Evolutionary conservation across 2,329 filamentous ascomycete species (phyloP).

Genomic region (Hymenoscyphus fraxineus): DNA sequence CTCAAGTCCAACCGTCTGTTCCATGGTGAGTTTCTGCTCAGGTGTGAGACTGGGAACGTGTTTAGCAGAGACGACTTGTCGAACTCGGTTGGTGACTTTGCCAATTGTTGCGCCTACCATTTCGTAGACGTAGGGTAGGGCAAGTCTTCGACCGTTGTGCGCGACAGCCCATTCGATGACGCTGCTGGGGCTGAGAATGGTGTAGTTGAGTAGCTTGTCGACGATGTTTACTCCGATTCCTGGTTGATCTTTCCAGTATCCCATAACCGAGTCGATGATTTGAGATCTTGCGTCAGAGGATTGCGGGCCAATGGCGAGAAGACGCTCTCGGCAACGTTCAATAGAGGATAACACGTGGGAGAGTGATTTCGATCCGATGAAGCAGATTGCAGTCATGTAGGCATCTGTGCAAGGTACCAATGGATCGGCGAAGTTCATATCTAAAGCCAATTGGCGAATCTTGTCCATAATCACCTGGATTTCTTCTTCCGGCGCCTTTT

Average conservation of each 20-base stretch:
- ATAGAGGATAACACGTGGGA: conserved; percentile 95
- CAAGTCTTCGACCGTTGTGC: conserved; percentile 59
- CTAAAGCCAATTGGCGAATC: conserved; percentile 75
- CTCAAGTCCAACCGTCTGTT: conserved; percentile 67
- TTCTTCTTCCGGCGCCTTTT: conserved; percentile 81
- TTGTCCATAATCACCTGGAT: conserved; percentile 76
- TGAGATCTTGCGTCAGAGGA: conserved; percentile 77
- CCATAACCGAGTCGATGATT: conserved; percentile 85
- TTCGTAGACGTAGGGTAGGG: conserved; percentile 78
- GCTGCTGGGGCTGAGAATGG: conserved; percentile 78
- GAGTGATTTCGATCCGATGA: conserved; percentile 89
- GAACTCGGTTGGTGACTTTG: conserved; percentile 84
- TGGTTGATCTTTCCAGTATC: conserved; percentile 90
- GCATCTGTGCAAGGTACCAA: conserved; percentile 86
- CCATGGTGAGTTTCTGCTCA: conserved; percentile 46
- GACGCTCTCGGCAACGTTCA: conserved; percentile 85
- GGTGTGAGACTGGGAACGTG: conserved; percentile 52
- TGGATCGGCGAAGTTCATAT: conserved; percentile 66
- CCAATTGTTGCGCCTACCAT: conserved; percentile 82
- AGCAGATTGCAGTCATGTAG: conserved; percentile 90
- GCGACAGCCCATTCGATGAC: conserved; percentile 87
- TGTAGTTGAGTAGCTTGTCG: conserved; percentile 96
- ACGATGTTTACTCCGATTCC: conserved; percentile 89
- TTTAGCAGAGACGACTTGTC: conserved; percentile 68
- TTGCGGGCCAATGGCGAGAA: conserved; percentile 72